Evolutionary conservation across 805 yeast species (phyloP), one percentile per base, ranked within the genome.

Genomic region (Lipomyces sp.): DNA sequence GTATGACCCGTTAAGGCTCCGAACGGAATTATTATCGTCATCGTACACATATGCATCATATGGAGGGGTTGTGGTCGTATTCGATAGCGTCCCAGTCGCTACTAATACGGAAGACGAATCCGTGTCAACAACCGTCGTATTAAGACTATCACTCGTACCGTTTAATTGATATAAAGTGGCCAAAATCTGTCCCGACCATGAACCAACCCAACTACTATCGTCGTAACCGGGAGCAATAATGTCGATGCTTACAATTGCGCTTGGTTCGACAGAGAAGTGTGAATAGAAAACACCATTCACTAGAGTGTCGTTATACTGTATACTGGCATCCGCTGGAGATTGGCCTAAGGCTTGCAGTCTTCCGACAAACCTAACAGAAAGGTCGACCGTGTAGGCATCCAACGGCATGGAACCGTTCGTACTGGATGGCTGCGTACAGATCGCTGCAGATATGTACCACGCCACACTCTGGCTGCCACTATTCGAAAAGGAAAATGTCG

Each of bases 1-100:
- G 84, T 90, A 85, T 59, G 94, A 87, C 67, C 79, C 78, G 59
- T 82, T 81, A 59, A 89, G 53, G 30, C 69, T 64, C 29, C 29
- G 69, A 68, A 60, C 83, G 80, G 63, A 79, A 74, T 62, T 29
- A n/a, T 78, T 73, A 7, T 74, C 71, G 48, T 80, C 77, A 2
- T 78, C 80, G 57, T 79, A 73, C 1, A 84, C 78, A 69, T 84
- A 88, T 2, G 89, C 72, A 72, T 82, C 11, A 48, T 62, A 71
- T 4, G 63, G 65, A 5, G 62, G 59, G 15, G 32, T 48, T 6
- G 50, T 45, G 30, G 57, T 29, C 29, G 57, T 34, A 11, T 51
- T 33, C 15, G 63, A 48, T 8, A 60, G 24, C 55, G 60, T 53
- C 3, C 60, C 60, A 4, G 65, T 53, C 3, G 62, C 58, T 5